These are phyloP conservation scores for Gloeostereum incarnatum DNA, from an alignment of 768 basidiomycete species.

Conservation along the genomic window DNA sequence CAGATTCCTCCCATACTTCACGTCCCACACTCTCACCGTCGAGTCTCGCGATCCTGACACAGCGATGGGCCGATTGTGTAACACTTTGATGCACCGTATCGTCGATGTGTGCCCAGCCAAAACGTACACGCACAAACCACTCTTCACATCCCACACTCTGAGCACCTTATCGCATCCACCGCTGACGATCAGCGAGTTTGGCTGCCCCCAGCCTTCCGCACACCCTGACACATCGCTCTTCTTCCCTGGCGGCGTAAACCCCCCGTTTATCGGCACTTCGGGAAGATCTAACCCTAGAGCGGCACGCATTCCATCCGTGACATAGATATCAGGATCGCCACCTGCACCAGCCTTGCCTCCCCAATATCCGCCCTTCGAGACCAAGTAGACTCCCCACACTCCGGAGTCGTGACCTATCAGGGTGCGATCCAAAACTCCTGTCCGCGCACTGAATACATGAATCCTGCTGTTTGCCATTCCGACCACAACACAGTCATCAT, in stretches of 20 bases:
- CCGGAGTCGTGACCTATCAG: slow-evolving; percentile 80
- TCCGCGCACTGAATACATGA: slow-evolving; percentile 74
- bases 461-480: slow-evolving; percentile 83
- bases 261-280: too few relatives aligned
- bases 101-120: slow-evolving; percentile 85
- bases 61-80: slow-evolving; percentile 82
- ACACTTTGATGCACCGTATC: slow-evolving; percentile 80
- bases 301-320: not conserved
- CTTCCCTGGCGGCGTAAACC: too few relatives aligned
- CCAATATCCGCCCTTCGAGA: slow-evolving; percentile 53
- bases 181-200: slow-evolving; percentile 73
- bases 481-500: slow-evolving; percentile 77
- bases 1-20: slow-evolving; percentile 65
- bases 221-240: slow-evolving; percentile 48
- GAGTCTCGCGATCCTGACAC: slow-evolving; percentile 86
- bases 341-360: slow-evolving; percentile 5
- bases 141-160: slow-evolving; percentile 85
- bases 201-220: slow-evolving; percentile 86
- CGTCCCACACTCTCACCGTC: slow-evolving; percentile 88
- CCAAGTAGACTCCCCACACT: slow-evolving; percentile 88
- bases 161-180: slow-evolving; percentile 90
- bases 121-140: slow-evolving; percentile 79
- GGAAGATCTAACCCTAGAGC: too few relatives aligned
- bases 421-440: slow-evolving; percentile 68
- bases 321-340: not conserved